phyloP scores from a whole-genome alignment of 2,329 filamentous ascomycete genomes.

The Nemania sp. region DNA sequence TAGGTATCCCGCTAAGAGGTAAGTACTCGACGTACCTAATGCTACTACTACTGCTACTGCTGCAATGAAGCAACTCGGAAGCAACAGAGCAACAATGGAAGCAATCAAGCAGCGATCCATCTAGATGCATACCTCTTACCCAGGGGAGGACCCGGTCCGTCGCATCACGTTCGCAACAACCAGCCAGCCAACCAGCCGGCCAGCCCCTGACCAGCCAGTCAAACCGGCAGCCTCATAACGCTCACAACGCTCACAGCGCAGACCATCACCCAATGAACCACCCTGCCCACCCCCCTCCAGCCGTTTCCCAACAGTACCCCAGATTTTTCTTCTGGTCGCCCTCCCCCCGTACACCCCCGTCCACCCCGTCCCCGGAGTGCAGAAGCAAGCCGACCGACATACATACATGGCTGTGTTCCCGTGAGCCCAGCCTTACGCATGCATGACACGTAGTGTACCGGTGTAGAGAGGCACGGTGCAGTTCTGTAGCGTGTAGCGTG shows the following conservation, averaged over 20 bases:
- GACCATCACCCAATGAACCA: constrained; percentile 29
- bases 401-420: constrained; percentile 26
- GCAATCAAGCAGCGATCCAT: neutral
- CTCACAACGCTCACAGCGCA: constrained; percentile 8
- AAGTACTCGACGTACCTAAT: too few species aligned
- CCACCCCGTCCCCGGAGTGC: constrained; percentile 29
- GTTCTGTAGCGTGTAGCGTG: neutral
- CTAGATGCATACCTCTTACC: too few species aligned
- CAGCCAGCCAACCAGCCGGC: too few species aligned
- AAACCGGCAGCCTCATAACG: constrained; percentile 32
- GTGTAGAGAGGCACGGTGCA: neutral
- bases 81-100: too few species aligned
- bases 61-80: too few species aligned
- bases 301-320: constrained; percentile 36
- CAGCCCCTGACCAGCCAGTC: constrained; percentile 34
- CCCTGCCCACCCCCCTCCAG: constrained; percentile 26
- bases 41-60: too few species aligned
- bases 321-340: constrained; percentile 34
- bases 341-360: constrained; percentile 9
- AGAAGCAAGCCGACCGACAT: constrained; percentile 34
- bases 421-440: constrained; percentile 36
- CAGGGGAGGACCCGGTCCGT: constrained; percentile 1
- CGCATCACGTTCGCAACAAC: constrained; percentile 13
- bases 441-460: constrained; percentile 33
- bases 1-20: neutral